phyloP scores from a whole-genome alignment of 306 rosid species.

The Medicago arabica region DNA sequence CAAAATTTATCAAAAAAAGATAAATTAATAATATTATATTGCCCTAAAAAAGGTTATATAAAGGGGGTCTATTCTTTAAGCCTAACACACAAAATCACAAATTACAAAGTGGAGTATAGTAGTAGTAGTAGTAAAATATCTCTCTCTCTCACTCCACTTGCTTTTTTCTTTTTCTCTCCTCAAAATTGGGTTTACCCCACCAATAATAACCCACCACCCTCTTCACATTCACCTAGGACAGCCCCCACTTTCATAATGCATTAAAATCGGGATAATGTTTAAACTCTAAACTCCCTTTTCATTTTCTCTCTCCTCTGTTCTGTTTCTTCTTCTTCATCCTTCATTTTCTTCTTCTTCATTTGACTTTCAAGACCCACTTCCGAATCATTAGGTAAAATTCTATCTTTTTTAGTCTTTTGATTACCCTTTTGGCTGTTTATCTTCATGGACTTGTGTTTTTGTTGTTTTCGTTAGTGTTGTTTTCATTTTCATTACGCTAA shows the following conservation, averaged over 20 bases:
- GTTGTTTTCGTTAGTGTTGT: not conserved
- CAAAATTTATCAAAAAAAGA: not conserved
- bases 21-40: not conserved
- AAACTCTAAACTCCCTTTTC: conserved; percentile 10
- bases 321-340: not conserved
- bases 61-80: too few relatives aligned
- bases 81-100: too few relatives aligned
- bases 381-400: conserved; percentile 38
- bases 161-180: conserved; percentile 12
- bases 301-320: not conserved
- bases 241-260: conserved; percentile 41
- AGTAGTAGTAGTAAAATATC: too few relatives aligned
- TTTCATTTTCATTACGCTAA: conserved; percentile 1
- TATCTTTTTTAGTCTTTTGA: not conserved
- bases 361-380: conserved; percentile 34
- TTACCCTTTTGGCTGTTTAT: conserved; percentile 24
- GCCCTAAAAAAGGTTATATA: not conserved
- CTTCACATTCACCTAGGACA: conserved; percentile 35
- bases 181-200: conserved; percentile 39
- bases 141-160: not conserved
- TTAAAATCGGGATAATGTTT: conserved; percentile 42
- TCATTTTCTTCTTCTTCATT: not conserved
- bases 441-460: not conserved
- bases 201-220: conserved; percentile 38
- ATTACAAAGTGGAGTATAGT: too few relatives aligned